A percentile compares a stretch with the other conserved stretches of the same genome.
Conservation (phyloP, 1,284 basidiomycete genomes). For the Flammula alnicola region DNA sequence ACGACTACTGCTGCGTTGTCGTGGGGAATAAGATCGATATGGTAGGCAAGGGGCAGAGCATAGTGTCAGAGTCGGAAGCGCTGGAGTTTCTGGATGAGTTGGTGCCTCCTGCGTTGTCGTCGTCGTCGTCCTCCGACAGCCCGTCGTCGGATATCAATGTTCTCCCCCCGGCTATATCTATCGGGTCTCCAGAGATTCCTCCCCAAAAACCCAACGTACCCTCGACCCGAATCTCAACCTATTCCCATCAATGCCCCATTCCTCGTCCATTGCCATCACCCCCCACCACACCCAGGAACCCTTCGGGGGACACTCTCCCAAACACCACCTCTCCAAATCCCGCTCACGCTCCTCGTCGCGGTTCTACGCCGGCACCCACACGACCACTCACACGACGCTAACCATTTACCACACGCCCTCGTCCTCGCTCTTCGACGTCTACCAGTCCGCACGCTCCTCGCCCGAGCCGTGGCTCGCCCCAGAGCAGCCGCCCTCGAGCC, state of each 20-base stretch:
- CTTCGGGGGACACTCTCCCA: conserved; percentile 26
- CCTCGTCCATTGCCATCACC: conserved; percentile 35
- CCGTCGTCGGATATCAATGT: conserved; percentile 10
- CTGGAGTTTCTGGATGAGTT: conserved; percentile 56
- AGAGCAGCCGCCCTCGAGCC: conserved; percentile 2
- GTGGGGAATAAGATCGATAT: conserved; percentile 85
- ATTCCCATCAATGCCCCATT: background rate
- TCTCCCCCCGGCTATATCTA: conserved; percentile 9
- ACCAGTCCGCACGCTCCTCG: conserved; percentile 61
- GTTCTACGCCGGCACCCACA: conserved; percentile 54
- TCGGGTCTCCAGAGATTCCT: conserved; percentile 12
- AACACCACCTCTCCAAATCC: conserved; percentile 36
- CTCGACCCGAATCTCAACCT: too few species aligned
- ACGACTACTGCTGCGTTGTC: conserved; percentile 72
- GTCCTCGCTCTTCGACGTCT: conserved; percentile 62
- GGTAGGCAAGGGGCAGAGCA: conserved; percentile 33
- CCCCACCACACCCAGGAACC: conserved; percentile 22
- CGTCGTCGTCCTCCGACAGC: conserved; percentile 22
- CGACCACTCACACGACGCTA: conserved; percentile 56
- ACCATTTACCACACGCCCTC: conserved; percentile 76
- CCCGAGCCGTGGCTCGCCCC: conserved; percentile 45
- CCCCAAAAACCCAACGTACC: background rate
- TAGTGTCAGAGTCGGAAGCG: conserved; percentile 36
- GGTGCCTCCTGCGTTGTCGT: too few species aligned
- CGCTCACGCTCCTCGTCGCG: conserved; percentile 47